Evolutionary conservation across 106 monocot species (phyloP), one percentile per base, ranked within the genome.

Genomic region (Platanthera zijinensis): DNA sequence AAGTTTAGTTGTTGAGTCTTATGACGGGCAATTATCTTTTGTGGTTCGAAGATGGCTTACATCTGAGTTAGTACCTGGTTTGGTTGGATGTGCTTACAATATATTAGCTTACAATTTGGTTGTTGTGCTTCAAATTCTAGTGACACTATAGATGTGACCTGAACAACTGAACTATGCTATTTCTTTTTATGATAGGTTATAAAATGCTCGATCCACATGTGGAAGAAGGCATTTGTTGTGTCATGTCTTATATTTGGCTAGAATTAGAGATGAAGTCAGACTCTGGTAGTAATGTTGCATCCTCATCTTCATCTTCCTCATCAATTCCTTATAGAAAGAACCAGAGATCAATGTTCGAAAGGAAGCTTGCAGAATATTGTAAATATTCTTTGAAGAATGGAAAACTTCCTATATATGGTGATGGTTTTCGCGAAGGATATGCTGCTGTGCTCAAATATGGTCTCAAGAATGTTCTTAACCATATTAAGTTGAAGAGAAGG

Each of bases 351-450:
- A 78, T 84, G 13, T 90, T 81, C n/a, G 93, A 93, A 74, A 86
- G 74, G 75, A 93, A 84, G 77, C 79, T 90, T 0, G 90, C 88
- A n/a, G 87, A 83, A 1, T 90, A 90, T 71, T 86, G 86, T 79
- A 93, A 88, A 61, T 71, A 88, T 76, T 88, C 88, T 70, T 88
- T 93, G 0, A 90, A 90, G 53, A 72, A 74, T 0, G 87, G 88
- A 75, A n/a, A 80, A 57, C 86, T 86, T 9, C 8, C 78, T 3
- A 86, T 75, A 8, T 93, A 93, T 57, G 90, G 93, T 51, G 90
- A 86, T 21, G 93, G 93, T 50, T 93, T 93, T 77, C 75, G 93
- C 53, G 84, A 83, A 30, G 93, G 80, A 4, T 80, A 84, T 51
- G 53, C 61, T 12, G 87, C 93, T 7, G 90, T 93, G 6, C 71